Percentiles rank a stretch among this genome's conserved stretches.
phyloP scores from a whole-genome alignment of 805 yeast species.

The Ogataea methanolica region DNA sequence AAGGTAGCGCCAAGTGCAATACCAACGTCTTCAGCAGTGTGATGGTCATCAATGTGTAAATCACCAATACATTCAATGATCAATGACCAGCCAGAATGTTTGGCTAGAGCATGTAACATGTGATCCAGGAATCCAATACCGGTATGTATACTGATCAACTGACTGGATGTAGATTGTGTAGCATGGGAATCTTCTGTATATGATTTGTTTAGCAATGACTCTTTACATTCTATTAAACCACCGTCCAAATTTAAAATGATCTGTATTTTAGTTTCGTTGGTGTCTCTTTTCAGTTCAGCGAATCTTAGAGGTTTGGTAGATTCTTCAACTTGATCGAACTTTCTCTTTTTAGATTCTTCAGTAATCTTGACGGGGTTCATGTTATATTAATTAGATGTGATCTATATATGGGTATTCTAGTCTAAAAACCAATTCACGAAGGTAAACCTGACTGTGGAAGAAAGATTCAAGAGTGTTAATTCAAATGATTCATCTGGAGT shows the following conservation, averaged over 20 bases:
- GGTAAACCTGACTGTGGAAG: too few species aligned
- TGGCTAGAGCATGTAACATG: slow-evolving; percentile 95
- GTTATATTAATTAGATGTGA: too few species aligned
- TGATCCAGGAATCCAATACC: slow-evolving; percentile 96
- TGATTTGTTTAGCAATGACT: slow-evolving; percentile 44
- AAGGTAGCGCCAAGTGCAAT: slow-evolving; percentile 89
- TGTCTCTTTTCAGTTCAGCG: slow-evolving; percentile 59
- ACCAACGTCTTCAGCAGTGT: slow-evolving; percentile 93
- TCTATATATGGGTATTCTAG: too few species aligned
- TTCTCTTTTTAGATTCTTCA: slow-evolving; percentile 11
- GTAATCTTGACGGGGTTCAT: slow-evolving; percentile 4
- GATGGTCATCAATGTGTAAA: slow-evolving; percentile 95
- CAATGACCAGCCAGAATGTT: slow-evolving; percentile 95
- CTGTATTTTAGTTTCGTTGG: slow-evolving; percentile 93
- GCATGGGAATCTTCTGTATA: slow-evolving; percentile 37
- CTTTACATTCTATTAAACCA: slow-evolving; percentile 62
- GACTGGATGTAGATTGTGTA: slow-evolving; percentile 63
- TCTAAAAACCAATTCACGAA: too few species aligned
- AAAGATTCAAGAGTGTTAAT: too few species aligned
- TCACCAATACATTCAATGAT: slow-evolving; percentile 90
- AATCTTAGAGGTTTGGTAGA: slow-evolving; percentile 18
- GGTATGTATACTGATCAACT: slow-evolving; percentile 74
- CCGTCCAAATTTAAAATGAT: slow-evolving; percentile 83
- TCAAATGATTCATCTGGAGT: too few species aligned
- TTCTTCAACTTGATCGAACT: slow-evolving; percentile 5